Base-by-base conservation (phyloP, 768 basidiomycete species). In the Podaxis mareebaensis region DNA sequence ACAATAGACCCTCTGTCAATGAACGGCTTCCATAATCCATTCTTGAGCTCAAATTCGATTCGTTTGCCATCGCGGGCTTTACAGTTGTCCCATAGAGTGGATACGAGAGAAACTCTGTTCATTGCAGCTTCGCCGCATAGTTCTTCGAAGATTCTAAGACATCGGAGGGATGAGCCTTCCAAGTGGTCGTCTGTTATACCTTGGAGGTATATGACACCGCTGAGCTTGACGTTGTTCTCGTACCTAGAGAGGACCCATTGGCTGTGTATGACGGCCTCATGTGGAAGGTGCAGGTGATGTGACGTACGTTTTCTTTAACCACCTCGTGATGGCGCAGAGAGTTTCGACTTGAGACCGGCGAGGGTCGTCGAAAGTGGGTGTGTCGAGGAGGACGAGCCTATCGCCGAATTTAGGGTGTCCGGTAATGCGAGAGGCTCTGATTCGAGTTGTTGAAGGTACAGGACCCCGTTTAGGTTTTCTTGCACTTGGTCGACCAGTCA, bases 11-110 rank as follows among this genome's bases (percentile, higher is more conserved):
- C 79, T 66, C 77, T 79, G 38, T 82, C 77, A 20, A 84, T 71
- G 8, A 76, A 79, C n/a, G 75, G 73, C 63, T 81, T 81, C 74
- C 82, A 85, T 69, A 82, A 84, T 55, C 74, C 74, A 66, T 69
- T 64, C 20, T 68, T 67, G 13, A 66, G 71, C 56, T 77, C 66
- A 33, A 3, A 10, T n/a, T 53, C 39, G 54, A 74, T 75, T 13
- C 78, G 70, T 46, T 46, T 46, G 22, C 65, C 49, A 2, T 73
- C 76, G 3, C 42, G 3, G 20, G 44, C 0, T 69, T 67, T 12
- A 76, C 67, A 33, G 46, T 70, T 68, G 60, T 74, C 73, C 78
- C 77, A 80, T 73, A 75, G 77, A 13, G 77, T 78, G 1, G 79
- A 77, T 8, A 69, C 73, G 10, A 80, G 63, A 17, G 73, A 63